Evolutionary conservation across 192 early-diverging fungal genomes (phyloP).

Genomic region (Paraglomus brasilianum): DNA sequence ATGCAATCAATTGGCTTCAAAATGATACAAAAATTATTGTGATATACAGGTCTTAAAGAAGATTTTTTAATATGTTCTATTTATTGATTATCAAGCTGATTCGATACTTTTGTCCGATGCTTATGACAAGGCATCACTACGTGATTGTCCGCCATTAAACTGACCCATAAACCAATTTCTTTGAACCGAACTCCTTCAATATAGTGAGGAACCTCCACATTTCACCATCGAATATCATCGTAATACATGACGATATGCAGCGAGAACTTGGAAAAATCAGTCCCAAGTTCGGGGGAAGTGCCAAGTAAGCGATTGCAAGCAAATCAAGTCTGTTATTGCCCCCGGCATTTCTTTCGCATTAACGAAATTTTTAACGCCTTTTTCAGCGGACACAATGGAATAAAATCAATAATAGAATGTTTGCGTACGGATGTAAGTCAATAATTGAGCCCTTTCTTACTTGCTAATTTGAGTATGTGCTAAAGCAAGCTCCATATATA

Average conservation of each 20-base stretch:
- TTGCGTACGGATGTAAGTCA: constrained; percentile 45
- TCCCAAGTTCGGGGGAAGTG: constrained; percentile 60
- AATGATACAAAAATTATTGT: too few species aligned
- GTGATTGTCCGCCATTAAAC: neutral
- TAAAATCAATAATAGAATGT: constrained; percentile 61
- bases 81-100: too few species aligned
- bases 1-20: too few species aligned
- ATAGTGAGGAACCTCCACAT: constrained; percentile 51
- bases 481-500: neutral
- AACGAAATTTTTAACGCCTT: neutral
- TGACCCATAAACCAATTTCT: neutral
- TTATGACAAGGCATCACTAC: neutral
- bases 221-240: constrained; percentile 44
- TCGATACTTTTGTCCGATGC: too few species aligned
- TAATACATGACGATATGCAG: constrained; percentile 76
- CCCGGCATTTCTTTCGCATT: neutral
- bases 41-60: too few species aligned
- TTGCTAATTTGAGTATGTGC: neutral
- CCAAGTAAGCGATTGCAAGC: constrained; percentile 42
- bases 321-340: neutral
- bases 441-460: too few species aligned
- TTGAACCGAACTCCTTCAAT: too few species aligned
- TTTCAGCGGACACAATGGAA: constrained; percentile 67
- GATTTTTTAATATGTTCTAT: too few species aligned
- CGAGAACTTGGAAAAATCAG: constrained; percentile 61